Percentiles rank a stretch among this genome's conserved stretches.
Conservation (phyloP, 1,284 basidiomycete species). For the Naganishia sp. region DNA sequence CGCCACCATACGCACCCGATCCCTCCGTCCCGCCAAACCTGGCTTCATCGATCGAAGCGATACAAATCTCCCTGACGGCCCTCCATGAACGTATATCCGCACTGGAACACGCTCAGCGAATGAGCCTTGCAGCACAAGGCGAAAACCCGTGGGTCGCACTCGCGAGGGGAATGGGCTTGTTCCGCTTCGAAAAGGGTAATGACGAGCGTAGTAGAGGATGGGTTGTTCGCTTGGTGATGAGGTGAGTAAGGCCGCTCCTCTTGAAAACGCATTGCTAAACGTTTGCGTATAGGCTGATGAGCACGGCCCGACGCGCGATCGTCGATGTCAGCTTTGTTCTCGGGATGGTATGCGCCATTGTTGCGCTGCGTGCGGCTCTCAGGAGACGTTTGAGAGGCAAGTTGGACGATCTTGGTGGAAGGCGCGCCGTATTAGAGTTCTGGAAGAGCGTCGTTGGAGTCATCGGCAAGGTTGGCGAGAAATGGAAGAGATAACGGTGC, state of each 20-base stretch:
- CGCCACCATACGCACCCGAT: neutral
- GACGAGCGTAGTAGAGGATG: constrained; percentile 27
- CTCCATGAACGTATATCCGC: constrained; percentile 81
- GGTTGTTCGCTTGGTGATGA: constrained; percentile 32
- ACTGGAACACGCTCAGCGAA: constrained; percentile 60
- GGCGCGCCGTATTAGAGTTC: constrained; percentile 31
- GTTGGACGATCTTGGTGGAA: constrained; percentile 24
- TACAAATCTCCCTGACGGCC: constrained; percentile 82
- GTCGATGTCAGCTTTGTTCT: constrained; percentile 32
- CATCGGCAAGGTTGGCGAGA: no score
- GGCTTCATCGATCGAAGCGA: constrained; percentile 47
- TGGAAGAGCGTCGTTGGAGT: constrained; percentile 9
- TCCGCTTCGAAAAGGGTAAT: constrained; percentile 25
- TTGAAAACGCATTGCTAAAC: no score
- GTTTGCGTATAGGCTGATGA: constrained; percentile 11
- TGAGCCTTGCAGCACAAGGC: constrained; percentile 40
- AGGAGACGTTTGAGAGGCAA: constrained; percentile 12
- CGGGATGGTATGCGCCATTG: constrained; percentile 22
- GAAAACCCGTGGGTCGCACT: constrained; percentile 38
- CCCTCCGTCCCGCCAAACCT: constrained; percentile 34
- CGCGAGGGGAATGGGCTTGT: constrained; percentile 33
- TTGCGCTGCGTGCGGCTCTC: constrained; percentile 17
- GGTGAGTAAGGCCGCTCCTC: no score
- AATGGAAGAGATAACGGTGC: no score
- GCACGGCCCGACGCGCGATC: constrained; percentile 26